These are phyloP conservation scores for Beauveria rudraprayagi DNA, from an alignment of 2,329 filamentous ascomycete genomes.

Conservation along the genomic window DNA sequence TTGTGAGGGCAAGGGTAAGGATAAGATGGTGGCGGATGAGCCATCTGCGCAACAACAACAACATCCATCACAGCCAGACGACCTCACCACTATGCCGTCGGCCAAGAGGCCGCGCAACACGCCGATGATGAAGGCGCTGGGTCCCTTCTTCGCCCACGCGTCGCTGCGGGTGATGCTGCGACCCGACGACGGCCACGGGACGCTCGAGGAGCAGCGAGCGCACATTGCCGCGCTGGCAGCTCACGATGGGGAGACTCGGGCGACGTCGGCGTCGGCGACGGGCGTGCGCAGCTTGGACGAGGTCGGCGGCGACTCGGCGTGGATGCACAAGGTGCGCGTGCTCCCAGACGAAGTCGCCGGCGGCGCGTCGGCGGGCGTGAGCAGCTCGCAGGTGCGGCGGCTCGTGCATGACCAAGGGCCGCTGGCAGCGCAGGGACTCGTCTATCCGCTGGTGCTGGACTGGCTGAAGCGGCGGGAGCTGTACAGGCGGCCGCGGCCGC, in stretches of 20 bases:
- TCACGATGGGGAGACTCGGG: slow-evolving; percentile 8
- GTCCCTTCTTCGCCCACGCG: slow-evolving; percentile 56
- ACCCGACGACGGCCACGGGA: slow-evolving; percentile 53
- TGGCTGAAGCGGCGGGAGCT: slow-evolving; percentile 51
- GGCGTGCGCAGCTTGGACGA: slow-evolving; percentile 32
- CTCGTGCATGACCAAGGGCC: slow-evolving; percentile 38
- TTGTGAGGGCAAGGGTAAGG: neutral
- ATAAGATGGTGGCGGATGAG: neutral
- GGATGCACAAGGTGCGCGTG: slow-evolving; percentile 54
- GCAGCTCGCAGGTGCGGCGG: slow-evolving; percentile 56
- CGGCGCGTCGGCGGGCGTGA: slow-evolving; percentile 34
- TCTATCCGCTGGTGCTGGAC: slow-evolving; percentile 45
- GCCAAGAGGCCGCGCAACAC: neutral
- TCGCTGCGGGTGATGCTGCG: slow-evolving; percentile 57
- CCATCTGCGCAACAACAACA: neutral
- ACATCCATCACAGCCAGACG: neutral
- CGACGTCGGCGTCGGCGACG: slow-evolving; percentile 20
- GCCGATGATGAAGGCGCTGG: slow-evolving; percentile 45
- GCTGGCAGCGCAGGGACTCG: slow-evolving; percentile 43
- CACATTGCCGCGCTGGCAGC: slow-evolving; percentile 38
- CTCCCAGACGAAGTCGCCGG: slow-evolving; percentile 43
- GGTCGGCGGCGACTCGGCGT: slow-evolving; percentile 48
- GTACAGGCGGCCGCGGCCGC: slow-evolving; percentile 33
- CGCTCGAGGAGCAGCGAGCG: slow-evolving; percentile 29
- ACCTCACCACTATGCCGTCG: neutral